Percentiles rank a stretch among this genome's conserved stretches.
Conservation (phyloP, 371 early-diverging fungal species). For the Choanephora cucurbitarum region DNA sequence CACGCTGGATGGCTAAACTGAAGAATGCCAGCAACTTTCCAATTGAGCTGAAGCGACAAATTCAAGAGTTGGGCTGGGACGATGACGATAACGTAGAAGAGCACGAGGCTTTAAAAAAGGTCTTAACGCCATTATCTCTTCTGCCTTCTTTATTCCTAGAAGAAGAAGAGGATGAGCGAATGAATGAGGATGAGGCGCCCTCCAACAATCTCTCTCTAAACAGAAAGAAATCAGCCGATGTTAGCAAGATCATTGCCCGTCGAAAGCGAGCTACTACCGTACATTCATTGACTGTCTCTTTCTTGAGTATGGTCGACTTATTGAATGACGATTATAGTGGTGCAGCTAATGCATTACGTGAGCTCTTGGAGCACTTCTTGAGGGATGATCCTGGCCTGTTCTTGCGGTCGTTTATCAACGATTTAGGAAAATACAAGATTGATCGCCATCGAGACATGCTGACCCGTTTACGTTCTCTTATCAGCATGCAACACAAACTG, state of each 20-base stretch:
- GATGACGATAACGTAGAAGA: constrained; percentile 59
- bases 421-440: constrained; percentile 48
- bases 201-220: constrained; percentile 4
- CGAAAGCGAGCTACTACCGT: constrained; percentile 50
- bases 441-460: constrained; percentile 45
- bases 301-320: constrained; percentile 54
- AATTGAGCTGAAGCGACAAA: constrained; percentile 59
- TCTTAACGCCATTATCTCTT: constrained; percentile 53
- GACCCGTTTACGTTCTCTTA: constrained; percentile 49
- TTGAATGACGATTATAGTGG: constrained; percentile 55
- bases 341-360: constrained; percentile 46
- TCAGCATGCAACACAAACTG: constrained; percentile 53
- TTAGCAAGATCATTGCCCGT: constrained; percentile 33
- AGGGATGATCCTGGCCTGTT: constrained; percentile 65
- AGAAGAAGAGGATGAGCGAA: constrained; percentile 46
- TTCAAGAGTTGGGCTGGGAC: constrained; percentile 66
- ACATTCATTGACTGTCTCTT: constrained; percentile 51
- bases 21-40: constrained; percentile 59
- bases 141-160: constrained; percentile 59
- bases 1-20: constrained; percentile 61
- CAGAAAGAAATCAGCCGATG: constrained; percentile 19
- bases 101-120: constrained; percentile 51
- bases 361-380: constrained; percentile 51
- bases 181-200: constrained; percentile 23
- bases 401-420: constrained; percentile 56